Evolutionary conservation across 106 monocot genomes (phyloP), one percentile per base, ranked within the genome.

Genomic region (Dioscorea zingiberensis): DNA sequence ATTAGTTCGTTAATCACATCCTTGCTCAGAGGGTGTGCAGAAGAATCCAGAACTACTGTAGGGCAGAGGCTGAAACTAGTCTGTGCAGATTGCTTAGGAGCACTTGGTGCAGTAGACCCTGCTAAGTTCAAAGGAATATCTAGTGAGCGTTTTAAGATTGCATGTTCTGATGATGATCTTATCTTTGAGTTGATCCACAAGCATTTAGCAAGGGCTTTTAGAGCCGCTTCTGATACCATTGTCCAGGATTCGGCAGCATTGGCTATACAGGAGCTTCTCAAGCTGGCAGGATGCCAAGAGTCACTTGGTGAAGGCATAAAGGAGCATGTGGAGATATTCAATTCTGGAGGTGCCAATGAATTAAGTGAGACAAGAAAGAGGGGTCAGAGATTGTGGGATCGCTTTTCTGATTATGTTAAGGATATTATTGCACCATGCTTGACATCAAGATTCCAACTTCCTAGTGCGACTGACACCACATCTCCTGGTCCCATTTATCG

Each of bases 111-210:
- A 1, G 83, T 98, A 27, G 97, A 98, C 61, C 97, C 97, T 60
- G 88, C 92, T 58, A 98, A 93, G 65, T 89, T 98, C 56, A 98
- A 84, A 68, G 92, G 73, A 64, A 67, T 79, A 26, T 76, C 89
- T 53, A 84, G 74, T 61, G 81, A 88, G 54, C 92, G 92, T 30
- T 98, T 98, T 64, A 98, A 98, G 67, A 98, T 98, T 69, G 86
- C 84, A 69, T 98, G 97, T 59, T 92, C 97, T 38, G 97, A 98
- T 64, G 97, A 98, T 80, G 97, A 98, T 87, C 86, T 98, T 45
- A 98, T 98, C 22, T 98, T 93, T 78, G 97, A 98, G 70, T 83
- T 98, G 65, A 98, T 98, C 57, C 77, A 92, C 73, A 98, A 93
- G 62, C 89, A 98, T 82, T 78, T 98, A 54, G 85, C 97, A 61